Base-by-base conservation (phyloP, 768 basidiomycete species). In the Lactifluus rugatus region DNA sequence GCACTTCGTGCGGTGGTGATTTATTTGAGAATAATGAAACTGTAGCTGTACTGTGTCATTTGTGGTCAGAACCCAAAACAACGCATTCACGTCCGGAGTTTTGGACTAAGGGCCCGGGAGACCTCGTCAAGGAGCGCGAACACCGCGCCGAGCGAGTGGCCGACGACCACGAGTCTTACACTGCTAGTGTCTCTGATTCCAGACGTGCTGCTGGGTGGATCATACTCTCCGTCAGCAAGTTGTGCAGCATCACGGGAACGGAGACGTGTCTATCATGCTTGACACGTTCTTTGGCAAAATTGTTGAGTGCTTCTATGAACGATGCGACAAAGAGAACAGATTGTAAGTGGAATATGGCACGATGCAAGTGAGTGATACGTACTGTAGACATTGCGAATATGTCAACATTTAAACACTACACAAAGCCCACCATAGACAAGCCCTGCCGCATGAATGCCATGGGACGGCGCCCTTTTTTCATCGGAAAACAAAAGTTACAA, bases 271-370 rank as follows among this genome's bases (percentile, higher is more conserved):
- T n/a, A 16, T 56, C 73, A 31, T 64, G 81, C 81, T 49, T 59
- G 5, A 75, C 72, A 3, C 83, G 81, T 4, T 70, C 73, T 1
- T 64, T 62, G 9, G 54, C 65, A 60, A 83, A 83, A 1, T 82
- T 82, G 32, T 55, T 57, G 57, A 83, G 81, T 2, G 71, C 74
- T 61, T 73, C 13, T 2, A 83, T 69, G 13, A 61, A 50, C 8
- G 75, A 72, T 44, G 3, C 3, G 3, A 31, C 5, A 9, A 9
- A 31, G 5, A 31, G 9, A 31, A 31, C 28, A 9, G 1, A 31
- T 31, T 5, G 5, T 31, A 31, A 1, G 28, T 9, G 28, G 16
- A 54, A 31, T 9, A 31, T 31, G 28, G 28, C 28, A 31, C n/a
- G n/a, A 31, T 31, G 28, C 28, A 6, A 31, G 28, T 5, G 28